phyloP scores from a whole-genome alignment of 108 stramenopile species.

The Cylindrotheca fusiformis region DNA sequence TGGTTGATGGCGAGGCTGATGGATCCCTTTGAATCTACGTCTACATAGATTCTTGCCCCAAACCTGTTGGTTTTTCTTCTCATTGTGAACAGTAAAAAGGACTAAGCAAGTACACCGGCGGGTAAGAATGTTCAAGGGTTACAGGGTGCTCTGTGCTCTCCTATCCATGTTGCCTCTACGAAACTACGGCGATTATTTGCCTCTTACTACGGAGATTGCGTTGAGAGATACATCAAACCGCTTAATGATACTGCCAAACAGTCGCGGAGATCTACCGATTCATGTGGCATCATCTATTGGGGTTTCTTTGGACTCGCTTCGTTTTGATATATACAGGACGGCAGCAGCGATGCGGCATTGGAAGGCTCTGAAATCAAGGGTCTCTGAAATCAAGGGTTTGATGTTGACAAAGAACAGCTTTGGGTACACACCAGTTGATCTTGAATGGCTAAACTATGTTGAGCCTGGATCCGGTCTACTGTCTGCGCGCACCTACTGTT shows the following conservation, averaged over 20 bases:
- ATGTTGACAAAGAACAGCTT: slow-evolving; percentile 29
- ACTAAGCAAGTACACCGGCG: no score
- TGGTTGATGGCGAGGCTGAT: no score
- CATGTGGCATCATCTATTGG: slow-evolving; percentile 42
- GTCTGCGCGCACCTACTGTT: slow-evolving; percentile 11
- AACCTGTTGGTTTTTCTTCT: no score
- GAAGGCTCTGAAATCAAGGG: no score
- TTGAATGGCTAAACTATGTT: slow-evolving; percentile 44
- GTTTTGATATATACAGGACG: slow-evolving; percentile 9
- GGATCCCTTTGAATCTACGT: no score
- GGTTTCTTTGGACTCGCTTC: slow-evolving; percentile 20
- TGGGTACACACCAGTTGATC: slow-evolving; percentile 45
- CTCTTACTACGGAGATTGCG: slow-evolving; percentile 23
- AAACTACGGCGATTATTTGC: slow-evolving; percentile 32
- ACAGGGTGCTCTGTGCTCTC: slow-evolving; percentile 37
- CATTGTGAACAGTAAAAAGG: no score
- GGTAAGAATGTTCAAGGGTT: not conserved
- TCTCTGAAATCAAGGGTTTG: slow-evolving; percentile 7
- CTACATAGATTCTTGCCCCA: no score
- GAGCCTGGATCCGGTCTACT: slow-evolving; percentile 27
- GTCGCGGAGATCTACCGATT: slow-evolving; percentile 38
- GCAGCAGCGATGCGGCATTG: not conserved
- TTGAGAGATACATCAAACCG: slow-evolving; percentile 3
- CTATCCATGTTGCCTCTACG: slow-evolving; percentile 39
- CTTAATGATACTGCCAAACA: slow-evolving; percentile 22